Percentiles rank a stretch among this genome's conserved stretches.
These are phyloP conservation scores for Dipteronia sinensis DNA, from an alignment of 345 rosid genomes.

Conservation along the genomic window DNA sequence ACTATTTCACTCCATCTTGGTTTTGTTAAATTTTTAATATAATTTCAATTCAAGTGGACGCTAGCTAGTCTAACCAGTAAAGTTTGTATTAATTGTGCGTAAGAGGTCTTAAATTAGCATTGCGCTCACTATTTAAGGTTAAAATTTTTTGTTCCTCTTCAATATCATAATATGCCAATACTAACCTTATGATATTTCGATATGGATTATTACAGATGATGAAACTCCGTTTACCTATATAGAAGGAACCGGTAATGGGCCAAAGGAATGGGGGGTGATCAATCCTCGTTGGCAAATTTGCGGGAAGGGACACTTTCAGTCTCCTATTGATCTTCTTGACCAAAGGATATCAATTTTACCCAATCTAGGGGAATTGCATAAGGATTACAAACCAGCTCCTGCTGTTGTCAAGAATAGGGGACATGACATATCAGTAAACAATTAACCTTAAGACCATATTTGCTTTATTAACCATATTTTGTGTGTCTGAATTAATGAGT, in stretches of 20 bases:
- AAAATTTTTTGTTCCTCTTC: no score
- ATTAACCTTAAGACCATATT: not conserved
- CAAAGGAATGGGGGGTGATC: conserved; percentile 49
- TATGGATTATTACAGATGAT: conserved; percentile 33
- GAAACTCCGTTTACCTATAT: conserved; percentile 46
- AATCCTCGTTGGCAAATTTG: conserved; percentile 58
- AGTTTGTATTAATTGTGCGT: no score
- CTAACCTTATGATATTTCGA: not conserved
- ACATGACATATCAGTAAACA: conserved; percentile 63
- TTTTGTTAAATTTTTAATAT: not conserved
- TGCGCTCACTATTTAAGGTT: no score
- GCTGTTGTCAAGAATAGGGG: conserved; percentile 61
- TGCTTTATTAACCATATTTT: not conserved
- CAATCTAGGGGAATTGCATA: conserved; percentile 37
- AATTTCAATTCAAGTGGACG: not conserved
- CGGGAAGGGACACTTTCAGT: conserved; percentile 54
- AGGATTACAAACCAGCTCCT: conserved; percentile 58
- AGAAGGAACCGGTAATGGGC: conserved; percentile 45
- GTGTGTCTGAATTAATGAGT: not conserved
- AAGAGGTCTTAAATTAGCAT: no score
- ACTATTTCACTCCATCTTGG: not conserved
- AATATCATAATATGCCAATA: no score
- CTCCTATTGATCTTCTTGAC: conserved; percentile 59
- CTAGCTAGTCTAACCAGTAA: not conserved
- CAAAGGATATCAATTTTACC: conserved; percentile 28